Percentiles rank a stretch among this genome's conserved stretches.
phyloP scores from a whole-genome alignment of 2,329 filamentous ascomycete genomes.

The Dothistroma pini region DNA sequence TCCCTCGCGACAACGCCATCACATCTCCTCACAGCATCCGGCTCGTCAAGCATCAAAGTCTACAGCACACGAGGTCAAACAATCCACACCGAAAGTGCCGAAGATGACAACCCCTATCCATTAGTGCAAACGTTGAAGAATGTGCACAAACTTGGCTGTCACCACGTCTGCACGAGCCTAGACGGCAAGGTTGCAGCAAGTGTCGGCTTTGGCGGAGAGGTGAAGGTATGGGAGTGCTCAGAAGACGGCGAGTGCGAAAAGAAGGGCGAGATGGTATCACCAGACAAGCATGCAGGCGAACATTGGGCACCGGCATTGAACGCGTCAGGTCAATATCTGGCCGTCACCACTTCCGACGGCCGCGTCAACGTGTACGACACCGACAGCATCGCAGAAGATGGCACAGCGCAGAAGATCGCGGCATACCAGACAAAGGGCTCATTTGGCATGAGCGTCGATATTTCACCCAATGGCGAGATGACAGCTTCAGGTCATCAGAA shows the following conservation, averaged over 20 bases:
- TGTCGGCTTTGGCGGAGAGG: slow-evolving; percentile 83
- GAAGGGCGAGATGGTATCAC: slow-evolving; percentile 36
- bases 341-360: slow-evolving; percentile 83
- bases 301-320: slow-evolving; percentile 87
- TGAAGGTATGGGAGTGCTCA: slow-evolving; percentile 73
- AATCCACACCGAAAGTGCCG: slow-evolving; percentile 42
- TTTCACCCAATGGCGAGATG: slow-evolving; percentile 73
- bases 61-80: slow-evolving; percentile 60
- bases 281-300: slow-evolving; percentile 59
- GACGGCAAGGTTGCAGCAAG: slow-evolving; percentile 72
- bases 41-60: slow-evolving; percentile 75
- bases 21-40: slow-evolving; percentile 74
- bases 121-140: slow-evolving; percentile 73
- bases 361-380: slow-evolving; percentile 84
- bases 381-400: slow-evolving; percentile 34
- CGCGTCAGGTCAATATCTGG: slow-evolving; percentile 76
- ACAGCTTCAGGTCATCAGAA: slow-evolving; percentile 93
- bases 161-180: slow-evolving; percentile 72
- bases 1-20: slow-evolving; percentile 37
- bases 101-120: slow-evolving; percentile 57
- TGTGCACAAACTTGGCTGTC: slow-evolving; percentile 84
- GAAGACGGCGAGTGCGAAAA: slow-evolving; percentile 50
- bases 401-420: slow-evolving; percentile 57
- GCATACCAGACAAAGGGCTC: slow-evolving; percentile 90
- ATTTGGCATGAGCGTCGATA: slow-evolving; percentile 83